A percentile compares a stretch with the other conserved stretches of the same genome.
Evolutionary conservation across 805 yeast genomes (phyloP).

Genomic region (Clavispora santaluciae): DNA sequence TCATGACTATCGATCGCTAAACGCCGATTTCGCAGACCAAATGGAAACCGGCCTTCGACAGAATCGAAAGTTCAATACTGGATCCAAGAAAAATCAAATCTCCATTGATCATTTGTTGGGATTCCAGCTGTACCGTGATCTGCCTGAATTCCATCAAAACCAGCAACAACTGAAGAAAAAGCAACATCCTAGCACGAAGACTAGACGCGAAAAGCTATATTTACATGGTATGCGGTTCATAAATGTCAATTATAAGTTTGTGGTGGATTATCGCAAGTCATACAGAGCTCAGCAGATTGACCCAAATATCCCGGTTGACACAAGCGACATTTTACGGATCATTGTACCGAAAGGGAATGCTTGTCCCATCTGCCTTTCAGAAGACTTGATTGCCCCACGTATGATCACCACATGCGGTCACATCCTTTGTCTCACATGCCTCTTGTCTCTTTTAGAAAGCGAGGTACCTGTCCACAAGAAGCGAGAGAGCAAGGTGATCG

Average conservation of each 20-base stretch:
- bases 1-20: not conserved
- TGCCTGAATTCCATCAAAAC: conserved; percentile 28
- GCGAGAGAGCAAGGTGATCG: conserved; percentile 29
- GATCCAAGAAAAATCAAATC: conserved; percentile 39
- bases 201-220: conserved; percentile 28
- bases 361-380: conserved; percentile 90
- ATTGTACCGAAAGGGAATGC: conserved; percentile 69
- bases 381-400: conserved; percentile 83
- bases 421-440: conserved; percentile 78
- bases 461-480: conserved; percentile 37
- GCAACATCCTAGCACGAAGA: not conserved
- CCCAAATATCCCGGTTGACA: conserved; percentile 70
- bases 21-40: conserved; percentile 5
- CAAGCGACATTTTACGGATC: conserved; percentile 60
- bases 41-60: conserved; percentile 6
- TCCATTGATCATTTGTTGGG: conserved; percentile 65
- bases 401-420: conserved; percentile 93
- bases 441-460: conserved; percentile 64
- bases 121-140: conserved; percentile 41
- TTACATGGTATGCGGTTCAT: conserved; percentile 64
- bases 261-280: conserved; percentile 61
- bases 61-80: conserved; percentile 8
- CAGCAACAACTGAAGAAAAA: conserved; percentile 10
- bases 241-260: conserved; percentile 79
- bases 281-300: conserved; percentile 58